Evolutionary conservation across 306 rosid genomes (phyloP), one percentile per base, ranked within the genome.

Genomic region (Sicyos baderoa): DNA sequence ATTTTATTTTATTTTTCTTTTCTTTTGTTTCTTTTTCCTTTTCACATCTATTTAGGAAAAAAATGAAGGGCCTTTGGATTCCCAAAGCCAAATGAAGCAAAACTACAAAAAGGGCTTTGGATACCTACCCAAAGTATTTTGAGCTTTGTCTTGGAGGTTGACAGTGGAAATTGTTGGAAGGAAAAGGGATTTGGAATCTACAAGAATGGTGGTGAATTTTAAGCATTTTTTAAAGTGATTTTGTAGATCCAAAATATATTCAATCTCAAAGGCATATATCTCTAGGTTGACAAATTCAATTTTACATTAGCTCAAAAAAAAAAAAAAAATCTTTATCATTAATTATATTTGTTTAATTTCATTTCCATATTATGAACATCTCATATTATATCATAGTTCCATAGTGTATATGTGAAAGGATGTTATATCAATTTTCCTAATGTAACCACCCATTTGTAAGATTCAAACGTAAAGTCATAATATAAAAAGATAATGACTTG

Each of bases 11-110:
- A 4, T 65, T 47, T 13, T 22, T 0, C 8, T 64, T 40, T 12
- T 47, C 15, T 22, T 0, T 7, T 44, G 11, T 12, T 1, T 32
- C 42, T 1, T 32, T 35, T 35, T 60, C 7, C 3, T n/a, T 60
- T 61, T 61, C 27, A 16, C 68, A 65, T 19, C 0, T 1, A 9
- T 5, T 61, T 32, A 10, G 1, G 6, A 17, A 40, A 66, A 47
- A 40, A 66, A 47, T 18, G 40, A 44, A 65, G 53, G 37, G 54
- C 7, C 70, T 65, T 64, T 64, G 70, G 70, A 64, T 64, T 64
- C 70, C 12, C 8, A 44, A 64, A 18, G 32, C 17, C 70, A 45
- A 65, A 65, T 44, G 6, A 65, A 45, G 54, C 37, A 44, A 65
- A 65, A 45, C 2, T 47, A 65, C 71, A 65, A 65, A 21, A 44